Evolutionary conservation across 495 filamentous ascomycete species (phyloP), one percentile per base, ranked within the genome.

Genomic region (Evernia prunastri): DNA sequence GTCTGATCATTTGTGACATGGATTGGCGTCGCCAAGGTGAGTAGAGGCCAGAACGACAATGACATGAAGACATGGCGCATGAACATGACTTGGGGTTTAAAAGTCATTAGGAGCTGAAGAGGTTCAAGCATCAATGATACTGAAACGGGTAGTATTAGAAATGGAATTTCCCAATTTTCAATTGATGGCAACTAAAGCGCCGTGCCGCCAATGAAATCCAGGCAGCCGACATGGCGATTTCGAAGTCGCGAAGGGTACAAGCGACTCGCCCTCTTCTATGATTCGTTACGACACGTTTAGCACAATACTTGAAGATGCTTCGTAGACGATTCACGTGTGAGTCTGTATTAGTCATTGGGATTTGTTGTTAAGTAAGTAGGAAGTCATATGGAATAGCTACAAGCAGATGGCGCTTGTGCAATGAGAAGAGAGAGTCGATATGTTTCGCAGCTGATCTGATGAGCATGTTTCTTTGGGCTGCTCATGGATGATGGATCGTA

Each of bases 1-100:
- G 61, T 33, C 39, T 63, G 36, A 56, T 20, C 61, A 45, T 57
- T 13, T 23, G 49, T 31, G 49, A 37, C 27, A 18, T 53, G 60
- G n/a, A 33, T 25, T 42, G 51, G 39, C 51, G 29, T 54, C 23
- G 51, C 15, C 29, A 17, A 33, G 17, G n/a, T 20, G 29, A 17
- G 17, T 20, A 11, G n/a, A 54, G 29, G 17, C 51, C 13, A 54
- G 15, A n/a, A 54, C 33, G 20, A 4, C 18, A 54, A 20, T 15
- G 29, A 10, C 5, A 54, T 2, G 7, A 35, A 17, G 27, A 54
- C 17, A 54, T 33, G 20, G 29, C 51, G 15, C 15, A 20, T 54
- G 29, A 33, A 33, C 51, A 54, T 54, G 29, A 15, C 20, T 29
- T n/a, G 29, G 29, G 27, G 17, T 33, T n/a, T 54, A 4, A 4